Conservation (phyloP, 371 early-diverging fungal genomes). For the Zancudomyces culisetae region DNA sequence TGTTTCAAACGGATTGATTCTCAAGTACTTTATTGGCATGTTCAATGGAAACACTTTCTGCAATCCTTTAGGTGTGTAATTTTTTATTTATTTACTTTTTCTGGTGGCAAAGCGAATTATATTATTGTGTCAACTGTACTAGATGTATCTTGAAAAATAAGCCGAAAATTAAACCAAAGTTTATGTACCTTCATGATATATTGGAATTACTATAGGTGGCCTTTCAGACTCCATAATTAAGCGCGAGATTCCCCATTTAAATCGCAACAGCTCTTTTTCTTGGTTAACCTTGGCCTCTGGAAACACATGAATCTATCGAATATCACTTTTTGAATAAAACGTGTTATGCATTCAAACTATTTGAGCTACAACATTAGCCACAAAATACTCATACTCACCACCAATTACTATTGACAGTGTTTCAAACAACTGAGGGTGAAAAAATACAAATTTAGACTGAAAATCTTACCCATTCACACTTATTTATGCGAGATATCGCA, state of each 20-base stretch:
- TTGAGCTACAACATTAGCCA: no score
- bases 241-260: conserved; percentile 76
- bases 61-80: conserved; percentile 5
- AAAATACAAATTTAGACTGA: no score
- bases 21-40: conserved; percentile 19
- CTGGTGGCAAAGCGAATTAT: background rate
- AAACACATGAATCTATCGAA: conserved; percentile 54
- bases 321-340: no score
- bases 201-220: conserved; percentile 44
- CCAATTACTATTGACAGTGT: no score
- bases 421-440: no score
- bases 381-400: no score
- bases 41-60: conserved; percentile 25
- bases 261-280: conserved; percentile 36
- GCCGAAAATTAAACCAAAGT: background rate
- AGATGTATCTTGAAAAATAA: background rate
- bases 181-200: conserved; percentile 35
- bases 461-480: conserved; percentile 34
- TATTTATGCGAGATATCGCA: conserved; percentile 36
- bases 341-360: no score
- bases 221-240: conserved; percentile 54
- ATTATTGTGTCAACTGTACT: no score
- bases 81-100: background rate
- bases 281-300: conserved; percentile 68
- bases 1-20: conserved; percentile 23